Conservation (phyloP, 495 filamentous ascomycete genomes). For the Wilcoxina mikolae region DNA sequence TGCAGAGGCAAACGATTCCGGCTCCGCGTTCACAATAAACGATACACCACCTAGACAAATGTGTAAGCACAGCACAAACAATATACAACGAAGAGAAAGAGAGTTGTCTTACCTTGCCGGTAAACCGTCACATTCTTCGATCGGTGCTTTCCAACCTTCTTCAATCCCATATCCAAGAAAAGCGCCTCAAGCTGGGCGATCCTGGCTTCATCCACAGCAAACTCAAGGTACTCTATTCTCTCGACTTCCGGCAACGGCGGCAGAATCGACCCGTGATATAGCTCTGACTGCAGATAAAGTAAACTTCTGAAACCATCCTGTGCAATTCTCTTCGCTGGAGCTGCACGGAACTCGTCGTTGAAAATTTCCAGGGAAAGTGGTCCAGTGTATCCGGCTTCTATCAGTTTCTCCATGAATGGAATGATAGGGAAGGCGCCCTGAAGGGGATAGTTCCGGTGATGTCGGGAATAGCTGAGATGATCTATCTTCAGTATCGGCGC, state of each 20-base stretch:
- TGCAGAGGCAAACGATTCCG: constrained; percentile 6
- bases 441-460: constrained; percentile 6
- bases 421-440: constrained; percentile 7
- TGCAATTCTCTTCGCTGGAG: constrained; percentile 3
- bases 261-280: constrained; percentile 4
- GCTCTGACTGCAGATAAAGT: constrained; percentile 1
- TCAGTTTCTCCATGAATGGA: constrained; percentile 4
- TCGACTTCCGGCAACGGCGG: constrained; percentile 6
- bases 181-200: constrained; percentile 1
- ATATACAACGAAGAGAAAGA: neutral
- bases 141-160: constrained; percentile 3
- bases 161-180: constrained; percentile 4
- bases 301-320: constrained; percentile 5
- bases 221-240: constrained; percentile 7
- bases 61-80: neutral
- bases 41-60: constrained; percentile 3
- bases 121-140: constrained; percentile 3
- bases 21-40: constrained; percentile 6
- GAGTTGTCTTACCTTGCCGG: neutral
- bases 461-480: constrained; percentile 8
- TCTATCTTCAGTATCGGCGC: constrained; percentile 45
- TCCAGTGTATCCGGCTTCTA: constrained; percentile 2
- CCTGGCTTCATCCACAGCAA: constrained; percentile 5
- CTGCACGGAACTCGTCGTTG: constrained; percentile 8
- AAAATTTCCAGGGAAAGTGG: constrained; percentile 5